phyloP scores from a whole-genome alignment of 1,284 basidiomycete genomes.

The Cryptococcus deneoformans region DNA sequence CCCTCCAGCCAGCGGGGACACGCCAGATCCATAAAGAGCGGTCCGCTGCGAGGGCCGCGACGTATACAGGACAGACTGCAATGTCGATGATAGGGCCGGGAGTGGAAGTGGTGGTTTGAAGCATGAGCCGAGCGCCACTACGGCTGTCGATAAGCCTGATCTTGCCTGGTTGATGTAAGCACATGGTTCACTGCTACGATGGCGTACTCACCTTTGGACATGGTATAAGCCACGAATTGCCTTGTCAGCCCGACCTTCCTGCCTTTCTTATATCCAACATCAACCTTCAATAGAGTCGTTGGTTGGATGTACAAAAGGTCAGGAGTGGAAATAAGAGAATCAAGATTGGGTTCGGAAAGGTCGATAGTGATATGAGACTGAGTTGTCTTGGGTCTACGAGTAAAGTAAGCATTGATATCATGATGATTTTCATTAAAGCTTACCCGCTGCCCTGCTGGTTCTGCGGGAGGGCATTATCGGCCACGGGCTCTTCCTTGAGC shows the following conservation, averaged over 20 bases:
- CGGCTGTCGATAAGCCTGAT: constrained; percentile 35
- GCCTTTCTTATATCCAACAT: constrained; percentile 22
- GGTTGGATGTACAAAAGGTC: constrained; percentile 27
- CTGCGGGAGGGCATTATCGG: too few species aligned
- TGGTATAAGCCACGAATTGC: constrained; percentile 37
- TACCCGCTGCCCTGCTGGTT: too few species aligned
- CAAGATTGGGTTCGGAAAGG: constrained; percentile 30
- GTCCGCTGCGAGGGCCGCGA: constrained; percentile 34
- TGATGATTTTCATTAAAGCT: background rate
- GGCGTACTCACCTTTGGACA: constrained; percentile 26
- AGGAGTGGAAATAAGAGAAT: constrained; percentile 20
- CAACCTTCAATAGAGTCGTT: constrained; percentile 30
- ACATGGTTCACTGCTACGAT: background rate
- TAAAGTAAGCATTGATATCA: background rate
- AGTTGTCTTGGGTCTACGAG: constrained; percentile 18
- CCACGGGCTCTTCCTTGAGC: too few species aligned
- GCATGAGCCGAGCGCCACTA: constrained; percentile 31
- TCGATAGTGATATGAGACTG: constrained; percentile 26
- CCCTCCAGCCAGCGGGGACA: constrained; percentile 27
- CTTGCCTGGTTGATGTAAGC: constrained; percentile 21
- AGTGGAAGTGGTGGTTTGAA: constrained; percentile 19
- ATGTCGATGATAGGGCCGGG: constrained; percentile 34
- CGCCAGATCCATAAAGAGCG: constrained; percentile 26
- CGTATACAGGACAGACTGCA: constrained; percentile 19
- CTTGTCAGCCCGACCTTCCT: constrained; percentile 32